Evolutionary conservation across 176 grass and related monocot genomes (phyloP), one percentile per base, ranked within the genome.

Genomic region (Carex scoparia): DNA sequence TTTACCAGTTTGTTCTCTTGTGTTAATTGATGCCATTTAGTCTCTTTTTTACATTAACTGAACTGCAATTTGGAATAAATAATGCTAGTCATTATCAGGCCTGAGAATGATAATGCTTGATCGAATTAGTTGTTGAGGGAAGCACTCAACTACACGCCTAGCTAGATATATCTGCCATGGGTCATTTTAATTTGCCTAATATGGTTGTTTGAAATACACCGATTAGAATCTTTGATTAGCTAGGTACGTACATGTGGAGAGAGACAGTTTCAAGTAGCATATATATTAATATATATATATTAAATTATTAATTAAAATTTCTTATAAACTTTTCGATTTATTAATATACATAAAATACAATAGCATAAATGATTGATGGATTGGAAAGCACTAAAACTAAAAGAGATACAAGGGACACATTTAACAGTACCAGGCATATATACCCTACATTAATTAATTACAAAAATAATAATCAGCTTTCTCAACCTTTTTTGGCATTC

Each of bases 131-230:
- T 81, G 79, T 58, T 65, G 7, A 83, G 64, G 32, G 23, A 69
- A 10, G 62, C 23, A 83, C 63, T 69, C 81, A 83, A 83, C 63
- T 82, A 4, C 19, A 48, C 79, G 23, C 0, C 23, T 23, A 23
- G 23, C 23, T 23, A 23, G 23, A 23, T 23, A 23, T 23, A 23
- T 23, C 61, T 83, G 6, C 69, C 63, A 69, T 54, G 61, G 18
- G 63, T 56, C 61, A 69, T 44, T 67, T 32, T 83, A 83, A 7
- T 53, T 83, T 32, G 81, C 81, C 81, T 56, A 83, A 69, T 83
- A 46, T 83, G 31, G 63, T 69, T 64, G 81, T 33, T 67, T 69
- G 23, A 83, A 55, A 27, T 83, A 67, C 65, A 69, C 10, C 10
- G 79, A 55, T 56, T 11, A 69, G 81, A 83, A 32, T 83, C 81